Evolutionary conservation across 768 basidiomycete genomes (phyloP).

Genomic region (Boletus reticuloceps): DNA sequence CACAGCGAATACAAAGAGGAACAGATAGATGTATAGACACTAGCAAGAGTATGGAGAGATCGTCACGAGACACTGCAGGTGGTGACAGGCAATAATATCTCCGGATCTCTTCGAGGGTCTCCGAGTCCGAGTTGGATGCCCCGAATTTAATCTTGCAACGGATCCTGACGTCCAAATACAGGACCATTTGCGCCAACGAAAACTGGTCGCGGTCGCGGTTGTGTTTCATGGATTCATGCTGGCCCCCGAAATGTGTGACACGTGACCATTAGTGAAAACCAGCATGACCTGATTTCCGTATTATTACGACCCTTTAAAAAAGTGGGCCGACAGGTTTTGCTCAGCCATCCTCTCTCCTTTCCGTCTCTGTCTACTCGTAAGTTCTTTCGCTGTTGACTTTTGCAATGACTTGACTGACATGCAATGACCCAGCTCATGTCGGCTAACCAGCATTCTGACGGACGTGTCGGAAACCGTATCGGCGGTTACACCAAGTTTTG

Average conservation of each 20-base stretch:
- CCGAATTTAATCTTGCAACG: too few relatives aligned
- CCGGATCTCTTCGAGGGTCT: too few relatives aligned
- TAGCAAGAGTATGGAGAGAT: too few relatives aligned
- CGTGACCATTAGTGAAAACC: slow-evolving; percentile 4
- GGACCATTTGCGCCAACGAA: too few relatives aligned
- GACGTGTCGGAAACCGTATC: slow-evolving; percentile 64
- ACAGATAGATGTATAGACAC: too few relatives aligned
- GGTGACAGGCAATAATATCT: too few relatives aligned
- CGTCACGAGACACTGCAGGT: too few relatives aligned
- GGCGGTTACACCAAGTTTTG: slow-evolving; percentile 90
- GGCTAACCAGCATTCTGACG: slow-evolving; percentile 43
- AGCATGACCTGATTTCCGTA: slow-evolving; percentile 21
- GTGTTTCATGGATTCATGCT: too few relatives aligned
- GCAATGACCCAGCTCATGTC: background rate
- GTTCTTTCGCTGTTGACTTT: background rate
- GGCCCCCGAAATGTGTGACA: background rate
- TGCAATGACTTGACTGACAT: background rate
- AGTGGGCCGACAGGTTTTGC: background rate
- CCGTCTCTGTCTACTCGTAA: background rate
- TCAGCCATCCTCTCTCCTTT: background rate
- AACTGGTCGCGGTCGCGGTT: too few relatives aligned
- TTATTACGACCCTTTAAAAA: slow-evolving; percentile 7
- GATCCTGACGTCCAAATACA: too few relatives aligned
- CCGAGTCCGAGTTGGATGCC: too few relatives aligned
- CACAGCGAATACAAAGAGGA: too few relatives aligned